Evolutionary conservation across 805 yeast species (phyloP).

Genomic region (Teunomyces stri): DNA sequence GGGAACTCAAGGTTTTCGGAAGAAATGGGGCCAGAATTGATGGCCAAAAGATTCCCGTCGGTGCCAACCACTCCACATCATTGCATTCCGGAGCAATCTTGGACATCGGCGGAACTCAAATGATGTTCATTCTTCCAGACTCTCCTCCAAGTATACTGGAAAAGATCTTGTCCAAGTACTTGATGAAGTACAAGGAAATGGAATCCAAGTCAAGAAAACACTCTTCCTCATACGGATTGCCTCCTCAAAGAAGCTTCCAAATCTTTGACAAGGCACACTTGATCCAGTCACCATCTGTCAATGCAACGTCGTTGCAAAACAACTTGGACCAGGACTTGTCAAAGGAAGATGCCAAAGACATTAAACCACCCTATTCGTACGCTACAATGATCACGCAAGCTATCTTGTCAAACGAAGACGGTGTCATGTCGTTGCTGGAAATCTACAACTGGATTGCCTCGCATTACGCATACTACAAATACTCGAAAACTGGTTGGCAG

Average conservation of each 20-base stretch:
- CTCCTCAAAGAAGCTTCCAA: conserved; percentile 44
- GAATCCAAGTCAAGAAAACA: conserved; percentile 19
- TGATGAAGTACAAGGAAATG: conserved; percentile 29
- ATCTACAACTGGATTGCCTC: conserved; percentile 87
- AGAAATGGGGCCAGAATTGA: conserved; percentile 94
- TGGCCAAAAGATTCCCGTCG: conserved; percentile 54
- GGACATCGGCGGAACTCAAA: conserved; percentile 96
- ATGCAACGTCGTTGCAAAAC: conserved; percentile 44
- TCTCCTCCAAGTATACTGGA: conserved; percentile 67
- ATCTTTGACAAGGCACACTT: conserved; percentile 47
- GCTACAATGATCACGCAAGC: conserved; percentile 99
- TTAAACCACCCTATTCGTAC: conserved; percentile 95
- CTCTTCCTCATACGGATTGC: conserved; percentile 1
- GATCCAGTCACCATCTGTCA: conserved; percentile 36
- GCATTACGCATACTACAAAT: conserved; percentile 88
- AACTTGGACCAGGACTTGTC: conserved; percentile 65
- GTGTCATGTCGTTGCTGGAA: conserved; percentile 84
- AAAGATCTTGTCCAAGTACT: conserved; percentile 40
- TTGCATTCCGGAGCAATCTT: conserved; percentile 84
- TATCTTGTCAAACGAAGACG: conserved; percentile 81
- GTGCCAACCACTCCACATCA: conserved; percentile 49
- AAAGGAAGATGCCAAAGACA: conserved; percentile 86
- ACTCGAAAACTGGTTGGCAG: conserved; percentile 96
- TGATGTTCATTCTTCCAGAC: conserved; percentile 98
- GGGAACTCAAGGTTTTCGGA: conserved; percentile 85